phyloP scores from a whole-genome alignment of 139 green algal species.

The Chlorella sp. region DNA sequence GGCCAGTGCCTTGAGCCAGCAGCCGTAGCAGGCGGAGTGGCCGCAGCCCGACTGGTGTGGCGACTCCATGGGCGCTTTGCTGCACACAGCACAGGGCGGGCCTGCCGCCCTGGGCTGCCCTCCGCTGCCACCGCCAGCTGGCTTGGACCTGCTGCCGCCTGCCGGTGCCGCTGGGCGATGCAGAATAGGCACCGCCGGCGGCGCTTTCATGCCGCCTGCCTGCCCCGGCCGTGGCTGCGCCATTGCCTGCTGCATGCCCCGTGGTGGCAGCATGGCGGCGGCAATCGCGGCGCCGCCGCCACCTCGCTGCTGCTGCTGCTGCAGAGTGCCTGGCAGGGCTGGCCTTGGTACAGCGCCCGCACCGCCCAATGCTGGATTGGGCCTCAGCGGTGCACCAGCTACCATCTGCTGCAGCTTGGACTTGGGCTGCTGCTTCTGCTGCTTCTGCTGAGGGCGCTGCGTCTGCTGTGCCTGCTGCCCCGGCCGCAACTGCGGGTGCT shows the following conservation, averaged over 20 bases:
- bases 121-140: background rate
- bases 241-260: slow-evolving; percentile 16
- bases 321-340: background rate
- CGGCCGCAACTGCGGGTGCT: background rate
- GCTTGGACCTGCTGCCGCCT: background rate
- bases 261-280: background rate
- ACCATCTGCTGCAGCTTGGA: slow-evolving; percentile 17
- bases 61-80: slow-evolving; percentile 51
- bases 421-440: background rate
- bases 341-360: background rate
- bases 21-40: slow-evolving; percentile 72
- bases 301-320: background rate
- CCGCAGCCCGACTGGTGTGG: slow-evolving; percentile 65
- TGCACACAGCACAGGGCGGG: slow-evolving; percentile 49
- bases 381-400: background rate
- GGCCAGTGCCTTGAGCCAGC: slow-evolving; percentile 67
- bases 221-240: background rate
- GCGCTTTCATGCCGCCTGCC: too few species aligned
- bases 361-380: background rate
- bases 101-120: background rate
- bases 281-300: too few species aligned
- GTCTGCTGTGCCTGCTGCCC: slow-evolving; percentile 3
- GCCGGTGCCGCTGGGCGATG: background rate
- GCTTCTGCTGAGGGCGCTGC: slow-evolving; percentile 4
- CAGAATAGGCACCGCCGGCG: background rate